phyloP scores from a whole-genome alignment of 257 asterid genomes.

The Vinca minor region DNA sequence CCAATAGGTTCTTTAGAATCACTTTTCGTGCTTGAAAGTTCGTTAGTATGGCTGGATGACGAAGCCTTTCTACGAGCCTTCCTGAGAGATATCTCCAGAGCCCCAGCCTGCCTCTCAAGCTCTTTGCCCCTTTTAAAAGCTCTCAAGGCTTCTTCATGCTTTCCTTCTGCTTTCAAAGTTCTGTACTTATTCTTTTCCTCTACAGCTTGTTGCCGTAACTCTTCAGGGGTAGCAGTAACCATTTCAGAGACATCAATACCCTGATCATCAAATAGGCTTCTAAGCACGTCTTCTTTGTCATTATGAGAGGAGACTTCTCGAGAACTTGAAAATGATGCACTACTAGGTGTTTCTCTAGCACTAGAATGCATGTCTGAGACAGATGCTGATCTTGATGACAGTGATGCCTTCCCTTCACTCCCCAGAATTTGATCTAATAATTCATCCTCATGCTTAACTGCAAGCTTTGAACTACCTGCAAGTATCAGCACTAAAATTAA shows the following conservation, averaged over 20 bases:
- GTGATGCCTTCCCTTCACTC: constrained; percentile 23
- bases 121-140: constrained; percentile 91
- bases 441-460: constrained; percentile 55
- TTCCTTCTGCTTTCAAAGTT: constrained; percentile 80
- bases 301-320: constrained; percentile 26
- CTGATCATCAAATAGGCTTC: constrained; percentile 34
- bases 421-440: constrained; percentile 43
- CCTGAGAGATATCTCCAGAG: constrained; percentile 63
- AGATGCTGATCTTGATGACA: constrained; percentile 20
- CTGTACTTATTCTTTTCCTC: constrained; percentile 65
- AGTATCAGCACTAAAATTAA: constrained; percentile 9
- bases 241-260: constrained; percentile 25
- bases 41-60: constrained; percentile 35
- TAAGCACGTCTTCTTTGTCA: constrained; percentile 25
- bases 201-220: constrained; percentile 73
- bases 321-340: constrained; percentile 42
- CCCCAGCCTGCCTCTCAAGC: constrained; percentile 90
- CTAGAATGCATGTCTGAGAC: constrained; percentile 18
- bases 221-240: constrained; percentile 63
- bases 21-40: constrained; percentile 34
- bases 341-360: too few relatives aligned
- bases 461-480: constrained; percentile 59
- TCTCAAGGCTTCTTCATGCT: constrained; percentile 77
- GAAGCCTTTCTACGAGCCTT: constrained; percentile 63
- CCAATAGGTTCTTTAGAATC: constrained; percentile 27